Evolutionary conservation across 768 basidiomycete genomes (phyloP), one percentile per base, ranked within the genome.

Genomic region (Terana coerulea): DNA sequence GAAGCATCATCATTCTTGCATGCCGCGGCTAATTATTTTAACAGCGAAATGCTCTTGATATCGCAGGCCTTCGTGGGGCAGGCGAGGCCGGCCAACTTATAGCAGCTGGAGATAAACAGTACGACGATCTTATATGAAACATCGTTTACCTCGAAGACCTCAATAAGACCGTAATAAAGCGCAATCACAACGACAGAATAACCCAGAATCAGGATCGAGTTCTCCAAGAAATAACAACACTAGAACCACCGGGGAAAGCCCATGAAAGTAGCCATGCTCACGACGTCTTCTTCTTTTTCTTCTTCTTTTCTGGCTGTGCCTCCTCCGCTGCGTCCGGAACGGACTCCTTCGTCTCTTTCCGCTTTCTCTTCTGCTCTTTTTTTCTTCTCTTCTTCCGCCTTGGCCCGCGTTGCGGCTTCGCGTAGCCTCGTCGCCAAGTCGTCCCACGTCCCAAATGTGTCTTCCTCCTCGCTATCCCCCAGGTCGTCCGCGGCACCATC

Each of bases 401-500:
- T 56, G 49, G 60, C 46, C 40, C 49, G 42, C 24, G 53, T 57
- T 11, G 48, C 63, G 11, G 62, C 65, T 35, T n/a, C n/a, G n/a
- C n/a, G n/a, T n/a, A n/a, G n/a, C n/a, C n/a, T 65, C 64, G 30
- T 72, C 65, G 6, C 62, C 58, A 46, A 64, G 54, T 47, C 56
- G 59, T 5, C 66, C 67, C 33, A 71, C 64, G 42, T 61, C 58
- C 26, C 60, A 51, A 70, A 69, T 17, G 64, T 53, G 42, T 68
- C 68, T n/a, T 67, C 66, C 24, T 62, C 69, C 0, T 67, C 67
- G 35, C 56, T 61, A 1, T 64, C 65, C 12, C 61, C 58, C 28
- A 43, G 64, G 26, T 61, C 65, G 42, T 53, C 65, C 10, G 25
- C 43, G 9, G 45, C 51, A 15, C 24, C 53, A 1, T 35, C 22